Conservation (phyloP, 2,329 filamentous ascomycete species). For the Nigrospora oryzae region DNA sequence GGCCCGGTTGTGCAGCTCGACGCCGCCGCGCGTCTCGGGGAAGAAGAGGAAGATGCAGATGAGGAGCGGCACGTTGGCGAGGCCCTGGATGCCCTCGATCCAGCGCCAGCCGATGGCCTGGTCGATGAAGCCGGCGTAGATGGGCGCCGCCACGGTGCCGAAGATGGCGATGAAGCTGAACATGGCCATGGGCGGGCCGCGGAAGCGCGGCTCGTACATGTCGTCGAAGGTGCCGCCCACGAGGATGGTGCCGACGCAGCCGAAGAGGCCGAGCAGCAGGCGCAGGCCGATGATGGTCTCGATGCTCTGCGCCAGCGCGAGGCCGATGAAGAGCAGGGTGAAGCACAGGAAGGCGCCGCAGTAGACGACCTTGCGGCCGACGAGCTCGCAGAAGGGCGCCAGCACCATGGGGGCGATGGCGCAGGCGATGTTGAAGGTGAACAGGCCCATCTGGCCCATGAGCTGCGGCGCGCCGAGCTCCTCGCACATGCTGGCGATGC, state of each 20-base stretch:
- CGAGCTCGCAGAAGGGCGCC: slow-evolving; percentile 39
- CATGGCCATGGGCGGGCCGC: slow-evolving; percentile 35
- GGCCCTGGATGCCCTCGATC: slow-evolving; percentile 43
- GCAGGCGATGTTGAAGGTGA: slow-evolving; percentile 40
- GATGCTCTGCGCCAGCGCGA: slow-evolving; percentile 37
- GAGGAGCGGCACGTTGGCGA: slow-evolving; percentile 39
- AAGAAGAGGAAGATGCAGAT: slow-evolving; percentile 17
- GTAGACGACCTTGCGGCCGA: slow-evolving; percentile 37
- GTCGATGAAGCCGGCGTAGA: slow-evolving; percentile 46
- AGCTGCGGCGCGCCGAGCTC: slow-evolving; percentile 32
- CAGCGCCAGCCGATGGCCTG: slow-evolving; percentile 43
- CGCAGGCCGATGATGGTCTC: slow-evolving; percentile 37
- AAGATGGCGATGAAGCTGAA: slow-evolving; percentile 41
- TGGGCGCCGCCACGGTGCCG: slow-evolving; percentile 42
- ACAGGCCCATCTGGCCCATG: slow-evolving; percentile 38
- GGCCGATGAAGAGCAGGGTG: slow-evolving; percentile 36
- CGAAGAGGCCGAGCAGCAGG: slow-evolving; percentile 37
- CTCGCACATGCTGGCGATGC: slow-evolving; percentile 33
- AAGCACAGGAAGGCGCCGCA: slow-evolving; percentile 35
- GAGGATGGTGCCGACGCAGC: slow-evolving; percentile 39
- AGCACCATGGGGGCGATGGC: slow-evolving; percentile 37
- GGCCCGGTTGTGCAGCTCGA: slow-evolving; percentile 37
- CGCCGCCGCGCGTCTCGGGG: slow-evolving; percentile 15
- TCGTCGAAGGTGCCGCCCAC: slow-evolving; percentile 41
- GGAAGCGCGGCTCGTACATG: slow-evolving; percentile 36